Evolutionary conservation across 352 stramenopile species (phyloP).

Genomic region (Phytopythium kandeliae): DNA sequence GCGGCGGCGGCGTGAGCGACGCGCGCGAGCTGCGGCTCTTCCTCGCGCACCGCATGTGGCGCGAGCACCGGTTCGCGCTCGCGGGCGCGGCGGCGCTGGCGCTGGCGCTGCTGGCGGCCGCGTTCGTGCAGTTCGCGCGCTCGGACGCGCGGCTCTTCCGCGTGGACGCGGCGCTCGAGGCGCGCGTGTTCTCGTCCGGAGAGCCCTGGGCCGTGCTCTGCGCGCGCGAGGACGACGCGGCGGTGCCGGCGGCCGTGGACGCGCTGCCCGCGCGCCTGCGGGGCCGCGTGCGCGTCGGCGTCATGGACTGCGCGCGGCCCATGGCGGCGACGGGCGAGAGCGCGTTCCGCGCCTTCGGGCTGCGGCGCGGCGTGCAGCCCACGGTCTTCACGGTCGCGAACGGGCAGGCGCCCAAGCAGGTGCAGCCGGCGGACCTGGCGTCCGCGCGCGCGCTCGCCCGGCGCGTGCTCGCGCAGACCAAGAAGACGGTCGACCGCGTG

Average conservation of each 20-base stretch:
- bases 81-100: constrained; percentile 39
- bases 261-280: constrained; percentile 52
- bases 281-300: constrained; percentile 52
- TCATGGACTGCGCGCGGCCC: constrained; percentile 70
- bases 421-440: constrained; percentile 35
- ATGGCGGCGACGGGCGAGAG: constrained; percentile 46
- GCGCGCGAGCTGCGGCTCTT: constrained; percentile 78
- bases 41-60: constrained; percentile 77
- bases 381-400: constrained; percentile 82
- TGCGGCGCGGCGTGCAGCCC: constrained; percentile 51
- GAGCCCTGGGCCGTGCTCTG: constrained; percentile 84
- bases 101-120: constrained; percentile 50
- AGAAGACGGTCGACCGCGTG: constrained; percentile 41
- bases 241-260: constrained; percentile 67
- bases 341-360: constrained; percentile 51
- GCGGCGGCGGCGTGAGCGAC: constrained; percentile 38
- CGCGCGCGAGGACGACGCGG: constrained; percentile 51
- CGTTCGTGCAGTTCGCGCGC: constrained; percentile 62
- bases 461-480: constrained; percentile 40
- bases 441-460: constrained; percentile 51
- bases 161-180: constrained; percentile 45
- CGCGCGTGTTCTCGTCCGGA: constrained; percentile 70
- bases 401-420: constrained; percentile 65
- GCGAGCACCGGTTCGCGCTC: constrained; percentile 65
- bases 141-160: constrained; percentile 58